Evolutionary conservation across 2,329 filamentous ascomycete species (phyloP), one percentile per base, ranked within the genome.

Genomic region (Fusarium acutatum): DNA sequence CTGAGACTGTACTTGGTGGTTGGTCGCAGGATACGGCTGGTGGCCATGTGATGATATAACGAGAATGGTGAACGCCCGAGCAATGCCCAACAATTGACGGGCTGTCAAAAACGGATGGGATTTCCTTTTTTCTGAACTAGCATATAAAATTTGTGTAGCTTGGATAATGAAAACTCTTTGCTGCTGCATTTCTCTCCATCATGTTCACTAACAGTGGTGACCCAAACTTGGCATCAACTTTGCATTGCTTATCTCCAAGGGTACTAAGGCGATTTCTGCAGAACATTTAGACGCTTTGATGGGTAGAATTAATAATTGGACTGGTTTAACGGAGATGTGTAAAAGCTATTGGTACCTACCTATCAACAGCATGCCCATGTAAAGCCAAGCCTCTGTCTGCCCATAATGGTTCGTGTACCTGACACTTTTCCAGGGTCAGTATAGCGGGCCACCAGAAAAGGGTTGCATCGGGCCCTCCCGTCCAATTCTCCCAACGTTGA

Each of bases 1-100:
- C 24, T 41, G 35, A 54, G 24, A 40, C 20, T 67, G 9, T n/a
- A 34, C 46, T 40, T 60, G 60, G 67, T 71, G 71, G 62, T 63
- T 59, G 71, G 68, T 73, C 71, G 40, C 67, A 71, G 69, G 53
- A 56, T 47, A 54, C 44, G 41, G 71, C 59, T 60, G 64, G 64
- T 60, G 71, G 59, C 57, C 47, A 61, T 72, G 67, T 65, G 69
- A 74, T 74, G 71, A 73, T 71, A 67, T 69, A 65, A 74, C 68
- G 52, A 71, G 67, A 74, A 73, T 73, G 67, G 67, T 43, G 41
- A 47, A 64, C 41, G 32, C 59, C 49, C 72, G 66, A 59, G 52
- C 71, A 74, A 59, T 47, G 67, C 67, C 71, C 72, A 64, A 57
- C 65, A 57, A 63, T 68, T 60, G 63, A 72, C 43, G 71, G 71